Conservation (phyloP, 116 monocot species). For the Posidonia oceanica region DNA sequence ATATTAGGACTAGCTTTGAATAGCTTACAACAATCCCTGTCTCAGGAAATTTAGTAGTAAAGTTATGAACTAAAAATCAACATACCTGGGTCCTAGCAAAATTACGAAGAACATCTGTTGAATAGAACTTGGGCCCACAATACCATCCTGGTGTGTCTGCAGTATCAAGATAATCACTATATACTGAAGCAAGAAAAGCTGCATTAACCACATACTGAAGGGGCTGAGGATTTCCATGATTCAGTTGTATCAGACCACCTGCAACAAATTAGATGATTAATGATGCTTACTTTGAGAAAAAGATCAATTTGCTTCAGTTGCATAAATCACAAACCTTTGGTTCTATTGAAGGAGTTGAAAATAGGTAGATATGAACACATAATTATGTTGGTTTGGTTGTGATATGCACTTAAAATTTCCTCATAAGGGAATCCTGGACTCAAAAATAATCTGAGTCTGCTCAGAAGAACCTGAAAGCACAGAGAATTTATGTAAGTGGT, state of each 20-base stretch:
- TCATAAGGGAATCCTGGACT: conserved; percentile 45
- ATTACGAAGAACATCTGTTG: conserved; percentile 26
- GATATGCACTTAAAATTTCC: conserved; percentile 30
- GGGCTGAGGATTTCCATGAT: conserved; percentile 39
- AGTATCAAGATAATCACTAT: conserved; percentile 40
- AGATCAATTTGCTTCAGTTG: no score
- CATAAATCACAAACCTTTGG: conserved; percentile 16
- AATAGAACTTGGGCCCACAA: conserved; percentile 34
- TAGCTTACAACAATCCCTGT: no score
- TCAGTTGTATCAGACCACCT: conserved; percentile 41
- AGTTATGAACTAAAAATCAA: background rate
- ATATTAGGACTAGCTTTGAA: background rate
- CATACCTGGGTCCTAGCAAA: conserved; percentile 33
- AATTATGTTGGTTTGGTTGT: conserved; percentile 34
- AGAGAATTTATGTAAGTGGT: background rate
- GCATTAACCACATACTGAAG: conserved; percentile 43
- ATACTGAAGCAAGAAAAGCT: conserved; percentile 36
- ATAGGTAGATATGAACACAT: conserved; percentile 41
- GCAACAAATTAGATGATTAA: background rate
- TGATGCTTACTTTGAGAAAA: background rate
- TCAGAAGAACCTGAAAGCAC: conserved; percentile 29
- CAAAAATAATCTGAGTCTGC: conserved; percentile 35
- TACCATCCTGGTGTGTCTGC: conserved; percentile 38
- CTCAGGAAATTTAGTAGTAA: background rate
- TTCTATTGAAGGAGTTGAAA: conserved; percentile 29